phyloP scores from a whole-genome alignment of 1,284 basidiomycete species.

The Apiotrichum gracile region DNA sequence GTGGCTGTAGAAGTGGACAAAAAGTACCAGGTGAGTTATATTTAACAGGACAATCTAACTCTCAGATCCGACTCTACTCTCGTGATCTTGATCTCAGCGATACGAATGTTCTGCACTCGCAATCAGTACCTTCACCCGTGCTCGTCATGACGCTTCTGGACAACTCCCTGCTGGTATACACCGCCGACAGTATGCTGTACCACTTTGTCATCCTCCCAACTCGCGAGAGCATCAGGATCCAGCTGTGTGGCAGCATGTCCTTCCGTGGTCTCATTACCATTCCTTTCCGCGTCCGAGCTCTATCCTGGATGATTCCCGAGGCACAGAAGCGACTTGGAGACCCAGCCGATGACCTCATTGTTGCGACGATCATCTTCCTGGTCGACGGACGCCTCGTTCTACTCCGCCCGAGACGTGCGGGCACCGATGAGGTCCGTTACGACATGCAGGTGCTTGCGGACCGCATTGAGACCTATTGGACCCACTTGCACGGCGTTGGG shows the following conservation, averaged over 20 bases:
- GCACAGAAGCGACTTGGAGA: constrained; percentile 92
- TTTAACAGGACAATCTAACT: background rate
- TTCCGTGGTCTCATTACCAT: constrained; percentile 86
- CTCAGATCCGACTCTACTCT: constrained; percentile 87
- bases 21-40: constrained; percentile 63
- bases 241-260: constrained; percentile 88
- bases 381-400: constrained; percentile 89
- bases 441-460: constrained; percentile 97
- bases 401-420: constrained; percentile 73
- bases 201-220: constrained; percentile 92
- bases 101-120: constrained; percentile 75
- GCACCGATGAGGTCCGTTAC: constrained; percentile 77
- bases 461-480: constrained; percentile 97
- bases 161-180: constrained; percentile 94
- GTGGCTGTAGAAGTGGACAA: constrained; percentile 77
- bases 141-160: constrained; percentile 86
- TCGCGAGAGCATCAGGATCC: constrained; percentile 71
- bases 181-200: constrained; percentile 87
- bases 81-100: constrained; percentile 85
- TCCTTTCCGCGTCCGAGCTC: constrained; percentile 75
- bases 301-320: constrained; percentile 95
- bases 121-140: constrained; percentile 70
- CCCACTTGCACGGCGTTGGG: constrained; percentile 85
- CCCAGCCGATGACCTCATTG: constrained; percentile 84
- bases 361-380: constrained; percentile 93